Percentiles rank a stretch among this genome's conserved stretches.
phyloP scores from a whole-genome alignment of 2,329 filamentous ascomycete genomes.

The Akanthomyces uredinophilus region DNA sequence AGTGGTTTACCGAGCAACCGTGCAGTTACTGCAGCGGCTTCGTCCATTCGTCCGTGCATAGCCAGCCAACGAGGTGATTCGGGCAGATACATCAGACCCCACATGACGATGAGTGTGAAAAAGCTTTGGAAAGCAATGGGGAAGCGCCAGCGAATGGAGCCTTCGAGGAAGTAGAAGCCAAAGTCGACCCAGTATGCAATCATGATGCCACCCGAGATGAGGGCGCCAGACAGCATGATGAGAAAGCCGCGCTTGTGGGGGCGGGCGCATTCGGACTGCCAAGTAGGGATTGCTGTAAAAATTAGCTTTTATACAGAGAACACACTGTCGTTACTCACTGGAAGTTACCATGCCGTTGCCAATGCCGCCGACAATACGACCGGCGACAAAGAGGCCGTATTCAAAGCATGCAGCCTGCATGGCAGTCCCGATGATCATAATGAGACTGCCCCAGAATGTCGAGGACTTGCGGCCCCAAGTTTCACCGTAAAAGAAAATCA shows the following conservation, averaged over 20 bases:
- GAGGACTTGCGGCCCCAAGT: slow-evolving; percentile 28
- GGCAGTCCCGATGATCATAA: slow-evolving; percentile 27
- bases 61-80: slow-evolving; percentile 43
- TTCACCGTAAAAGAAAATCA: slow-evolving; percentile 27
- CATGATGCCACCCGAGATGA: slow-evolving; percentile 27
- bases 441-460: slow-evolving; percentile 27
- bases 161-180: slow-evolving; percentile 28
- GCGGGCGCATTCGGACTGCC: slow-evolving; percentile 26
- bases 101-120: slow-evolving; percentile 40
- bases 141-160: slow-evolving; percentile 29
- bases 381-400: slow-evolving; percentile 23
- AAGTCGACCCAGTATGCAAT: slow-evolving; percentile 30
- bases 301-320: neutral
- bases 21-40: slow-evolving; percentile 22
- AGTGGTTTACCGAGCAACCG: slow-evolving; percentile 23
- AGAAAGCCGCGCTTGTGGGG: slow-evolving; percentile 25
- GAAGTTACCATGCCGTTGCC: slow-evolving; percentile 27
- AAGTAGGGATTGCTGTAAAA: slow-evolving; percentile 23
- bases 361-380: slow-evolving; percentile 24
- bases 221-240: slow-evolving; percentile 24
- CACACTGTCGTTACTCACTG: slow-evolving; percentile 10
- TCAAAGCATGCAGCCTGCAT: slow-evolving; percentile 23
- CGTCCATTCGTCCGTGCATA: slow-evolving; percentile 30
- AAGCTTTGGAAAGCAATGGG: slow-evolving; percentile 28
- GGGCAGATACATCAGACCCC: slow-evolving; percentile 48